Base-by-base conservation (phyloP, 495 filamentous ascomycete genomes). In the Chaetomidium leptoderma region DNA sequence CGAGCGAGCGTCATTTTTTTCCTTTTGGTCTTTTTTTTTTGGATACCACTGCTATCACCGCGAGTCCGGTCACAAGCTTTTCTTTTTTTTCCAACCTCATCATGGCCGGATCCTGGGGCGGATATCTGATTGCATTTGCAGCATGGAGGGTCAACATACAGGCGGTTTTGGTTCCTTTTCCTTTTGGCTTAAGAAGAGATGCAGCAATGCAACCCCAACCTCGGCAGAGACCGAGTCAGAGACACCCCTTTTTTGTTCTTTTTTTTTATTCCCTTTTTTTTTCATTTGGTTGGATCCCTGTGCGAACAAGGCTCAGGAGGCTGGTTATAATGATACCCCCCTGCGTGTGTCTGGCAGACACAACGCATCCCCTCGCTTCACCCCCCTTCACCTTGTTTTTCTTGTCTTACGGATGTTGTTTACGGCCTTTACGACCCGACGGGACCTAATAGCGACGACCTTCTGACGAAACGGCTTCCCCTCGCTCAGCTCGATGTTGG, bases 41-140 rank as follows among this genome's bases (percentile, higher is more conserved):
- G 66, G 66, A 66, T 63, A 65, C 66, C 66, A 65, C 61, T 55
- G 55, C 56, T 55, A 67, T 62, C 65, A 67, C 74, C 69, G 74
- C 68, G 46, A 74, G 72, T 61, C 73, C 71, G 71, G 74, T 78
- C 67, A 68, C 48, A 63, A 55, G 59, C 64, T 62, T 61, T 72
- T 60, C 44, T 63, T 65, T 67, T 65, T 69, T 50, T 64, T 33
- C 36, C 45, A 43, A 57, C 62, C 68, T 72, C 70, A 71, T 70
- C 65, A 74, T 73, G 74, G 70, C 74, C 72, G 73, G 73, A 65
- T 72, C 74, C 66, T 66, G 66, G 73, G 72, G 73, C 70, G 69
- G 73, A 69, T 58, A 62, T 70, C 70, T 74, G 66, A 67, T 74
- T 74, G 76, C 76, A 78, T 78, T 77, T 78, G 70, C 72, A 70